Evolutionary conservation across 2,329 filamentous ascomycete species (phyloP).

Genomic region (Pestalotiopsis sp.): DNA sequence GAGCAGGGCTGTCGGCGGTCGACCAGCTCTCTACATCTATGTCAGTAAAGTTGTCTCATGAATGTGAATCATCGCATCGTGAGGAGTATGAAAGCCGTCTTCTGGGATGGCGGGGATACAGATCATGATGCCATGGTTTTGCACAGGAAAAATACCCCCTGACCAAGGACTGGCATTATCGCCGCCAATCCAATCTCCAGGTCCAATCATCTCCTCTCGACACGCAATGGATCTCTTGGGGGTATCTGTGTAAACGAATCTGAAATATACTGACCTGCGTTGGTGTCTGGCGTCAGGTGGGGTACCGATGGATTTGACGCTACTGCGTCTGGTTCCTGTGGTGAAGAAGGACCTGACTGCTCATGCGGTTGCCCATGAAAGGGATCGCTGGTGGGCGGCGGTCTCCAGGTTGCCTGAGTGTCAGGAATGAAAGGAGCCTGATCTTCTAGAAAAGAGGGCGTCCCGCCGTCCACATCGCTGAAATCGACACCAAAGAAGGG

Average conservation of each 20-base stretch:
- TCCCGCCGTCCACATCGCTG: slow-evolving; percentile 40
- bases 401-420: neutral
- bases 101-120: neutral
- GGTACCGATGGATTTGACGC: slow-evolving; percentile 32
- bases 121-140: neutral
- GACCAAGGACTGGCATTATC: neutral
- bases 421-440: slow-evolving; percentile 13
- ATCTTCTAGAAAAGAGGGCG: slow-evolving; percentile 49
- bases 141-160: neutral
- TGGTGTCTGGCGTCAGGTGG: slow-evolving; percentile 53
- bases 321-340: slow-evolving; percentile 33
- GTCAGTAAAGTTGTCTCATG: neutral
- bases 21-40: slow-evolving; percentile 42
- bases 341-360: slow-evolving; percentile 11
- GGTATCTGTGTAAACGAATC: neutral
- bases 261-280: slow-evolving; percentile 26
- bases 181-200: too few relatives aligned
- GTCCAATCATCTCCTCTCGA: too few relatives aligned
- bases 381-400: neutral
- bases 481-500: slow-evolving; percentile 56
- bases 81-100: neutral
- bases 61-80: neutral
- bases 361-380: slow-evolving; percentile 14
- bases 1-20: slow-evolving; percentile 50
- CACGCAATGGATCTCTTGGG: neutral